Percentiles rank a stretch among this genome's conserved stretches.
Evolutionary conservation across 176 grass and related monocot genomes (phyloP).

Genomic region (Carex myosuroides): DNA sequence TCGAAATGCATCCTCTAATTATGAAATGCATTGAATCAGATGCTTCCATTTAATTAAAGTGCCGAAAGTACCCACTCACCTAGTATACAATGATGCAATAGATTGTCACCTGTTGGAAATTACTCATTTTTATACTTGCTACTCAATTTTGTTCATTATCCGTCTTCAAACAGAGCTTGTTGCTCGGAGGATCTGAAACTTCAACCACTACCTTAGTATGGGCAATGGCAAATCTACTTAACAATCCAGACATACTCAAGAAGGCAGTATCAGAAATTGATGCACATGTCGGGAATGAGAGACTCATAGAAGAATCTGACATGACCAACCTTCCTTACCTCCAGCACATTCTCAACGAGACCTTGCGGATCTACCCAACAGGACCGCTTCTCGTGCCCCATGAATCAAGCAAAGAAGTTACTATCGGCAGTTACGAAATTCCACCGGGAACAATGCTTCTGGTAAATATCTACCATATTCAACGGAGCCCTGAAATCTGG

Average conservation of each 20-base stretch:
- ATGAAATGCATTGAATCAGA: background rate
- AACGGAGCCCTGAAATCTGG: slow-evolving; percentile 3
- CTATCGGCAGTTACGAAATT: background rate
- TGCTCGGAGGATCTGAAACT: slow-evolving; percentile 16
- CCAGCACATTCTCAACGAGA: background rate
- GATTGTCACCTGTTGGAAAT: too few species aligned
- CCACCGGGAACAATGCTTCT: slow-evolving; percentile 17
- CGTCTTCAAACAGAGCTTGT: background rate
- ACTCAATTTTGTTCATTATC: background rate
- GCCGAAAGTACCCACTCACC: background rate
- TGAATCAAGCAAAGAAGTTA: background rate
- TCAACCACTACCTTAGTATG: background rate
- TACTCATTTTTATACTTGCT: too few species aligned
- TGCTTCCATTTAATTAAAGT: background rate
- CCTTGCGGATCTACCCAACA: background rate
- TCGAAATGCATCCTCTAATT: too few species aligned
- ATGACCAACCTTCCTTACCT: slow-evolving; percentile 3
- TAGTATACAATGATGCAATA: background rate
- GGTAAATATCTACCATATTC: slow-evolving; percentile 10
- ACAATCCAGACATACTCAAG: background rate
- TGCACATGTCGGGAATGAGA: background rate
- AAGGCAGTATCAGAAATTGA: slow-evolving; percentile 4
- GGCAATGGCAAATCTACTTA: slow-evolving; percentile 16
- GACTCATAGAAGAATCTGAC: slow-evolving; percentile 21
- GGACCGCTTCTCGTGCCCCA: background rate